Conservation (phyloP, 495 filamentous ascomycete species). For the Xeromyces bisporus region DNA sequence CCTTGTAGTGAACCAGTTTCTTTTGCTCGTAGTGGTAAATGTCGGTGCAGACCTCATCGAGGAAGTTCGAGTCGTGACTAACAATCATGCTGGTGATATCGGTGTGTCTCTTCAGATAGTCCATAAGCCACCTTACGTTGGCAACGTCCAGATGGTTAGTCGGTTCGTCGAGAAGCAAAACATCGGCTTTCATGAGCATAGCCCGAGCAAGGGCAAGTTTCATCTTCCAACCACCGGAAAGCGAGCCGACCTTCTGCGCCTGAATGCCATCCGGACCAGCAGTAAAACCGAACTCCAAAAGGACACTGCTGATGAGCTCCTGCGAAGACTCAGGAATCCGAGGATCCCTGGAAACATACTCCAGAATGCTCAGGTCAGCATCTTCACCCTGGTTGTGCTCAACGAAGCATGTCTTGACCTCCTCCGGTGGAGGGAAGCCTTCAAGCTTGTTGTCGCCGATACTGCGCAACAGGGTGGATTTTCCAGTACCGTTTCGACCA, state of each 20-base stretch:
- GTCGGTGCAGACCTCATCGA: conserved; percentile 94
- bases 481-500: conserved; percentile 91
- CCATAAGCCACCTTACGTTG: conserved; percentile 90
- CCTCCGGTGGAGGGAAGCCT: conserved; percentile 82
- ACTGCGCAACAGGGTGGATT: conserved; percentile 94
- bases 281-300: conserved; percentile 87
- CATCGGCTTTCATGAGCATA: conserved; percentile 92
- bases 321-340: conserved; percentile 53
- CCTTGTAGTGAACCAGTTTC: conserved; percentile 88
- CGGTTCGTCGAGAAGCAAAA: conserved; percentile 91
- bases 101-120: conserved; percentile 87
- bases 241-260: conserved; percentile 70
- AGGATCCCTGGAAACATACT: conserved; percentile 77
- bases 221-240: conserved; percentile 99
- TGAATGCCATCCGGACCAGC: conserved; percentile 77
- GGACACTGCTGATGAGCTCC: conserved; percentile 65
- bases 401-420: conserved; percentile 90
- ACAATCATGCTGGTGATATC: conserved; percentile 97
- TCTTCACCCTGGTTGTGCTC: conserved; percentile 98
- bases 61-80: conserved; percentile 92
- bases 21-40: conserved; percentile 99
- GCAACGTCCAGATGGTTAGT: conserved; percentile 96
- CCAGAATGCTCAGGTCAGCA: conserved; percentile 84
- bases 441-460: conserved; percentile 93
- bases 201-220: conserved; percentile 92